Evolutionary conservation across 2,329 filamentous ascomycete species (phyloP).

Genomic region (Epichloe sp.): DNA sequence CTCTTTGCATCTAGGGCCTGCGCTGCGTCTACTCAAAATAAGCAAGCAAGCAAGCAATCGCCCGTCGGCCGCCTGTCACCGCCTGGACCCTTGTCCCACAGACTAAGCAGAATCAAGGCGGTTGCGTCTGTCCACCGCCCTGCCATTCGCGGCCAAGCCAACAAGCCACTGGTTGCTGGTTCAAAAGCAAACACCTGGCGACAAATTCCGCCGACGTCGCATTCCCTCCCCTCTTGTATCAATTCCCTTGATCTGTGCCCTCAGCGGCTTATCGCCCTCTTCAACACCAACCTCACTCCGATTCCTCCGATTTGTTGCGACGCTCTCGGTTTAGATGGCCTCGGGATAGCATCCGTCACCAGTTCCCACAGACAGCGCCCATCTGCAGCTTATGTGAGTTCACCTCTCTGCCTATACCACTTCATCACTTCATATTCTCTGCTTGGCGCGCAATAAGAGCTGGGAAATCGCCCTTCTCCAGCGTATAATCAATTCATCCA

Average conservation of each 20-base stretch:
- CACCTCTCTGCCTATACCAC: background rate
- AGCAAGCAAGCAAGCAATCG: background rate
- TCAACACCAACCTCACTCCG: background rate
- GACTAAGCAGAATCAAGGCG: background rate
- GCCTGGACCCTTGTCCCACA: conserved; percentile 9
- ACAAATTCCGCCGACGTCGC: conserved; percentile 7
- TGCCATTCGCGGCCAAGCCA: background rate
- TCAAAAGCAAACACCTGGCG: conserved; percentile 5
- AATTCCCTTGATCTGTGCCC: background rate
- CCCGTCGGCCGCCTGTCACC: conserved; percentile 9
- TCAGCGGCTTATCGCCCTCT: background rate
- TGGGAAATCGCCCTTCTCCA: background rate
- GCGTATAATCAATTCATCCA: background rate
- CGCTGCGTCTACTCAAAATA: background rate
- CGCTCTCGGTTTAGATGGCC: conserved; percentile 2
- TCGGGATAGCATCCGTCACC: background rate
- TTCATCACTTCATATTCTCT: background rate
- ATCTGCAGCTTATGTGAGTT: background rate
- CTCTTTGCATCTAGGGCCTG: background rate
- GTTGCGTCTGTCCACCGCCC: background rate
- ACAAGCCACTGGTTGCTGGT: background rate
- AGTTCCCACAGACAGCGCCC: background rate
- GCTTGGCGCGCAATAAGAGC: background rate
- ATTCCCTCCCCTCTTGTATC: conserved; percentile 2
- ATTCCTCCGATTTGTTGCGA: background rate